Evolutionary conservation across 768 basidiomycete species (phyloP).

Genomic region (Auriscalpium orientale): DNA sequence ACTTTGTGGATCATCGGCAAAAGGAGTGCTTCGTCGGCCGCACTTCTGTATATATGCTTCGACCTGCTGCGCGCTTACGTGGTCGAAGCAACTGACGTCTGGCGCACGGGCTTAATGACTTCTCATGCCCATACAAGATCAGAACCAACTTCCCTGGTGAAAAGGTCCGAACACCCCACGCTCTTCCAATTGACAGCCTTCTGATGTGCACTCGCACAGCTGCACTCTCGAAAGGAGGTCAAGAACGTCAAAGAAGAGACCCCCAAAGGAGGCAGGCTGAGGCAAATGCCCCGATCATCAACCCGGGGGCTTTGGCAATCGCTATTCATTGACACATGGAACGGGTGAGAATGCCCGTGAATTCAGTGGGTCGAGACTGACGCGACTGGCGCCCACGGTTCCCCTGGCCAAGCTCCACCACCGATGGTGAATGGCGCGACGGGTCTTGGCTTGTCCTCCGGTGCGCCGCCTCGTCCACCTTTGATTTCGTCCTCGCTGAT

Average conservation of each 20-base stretch:
- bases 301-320: constrained; percentile 58
- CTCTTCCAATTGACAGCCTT: not conserved
- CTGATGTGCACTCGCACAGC: constrained; percentile 30
- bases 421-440: constrained; percentile 47
- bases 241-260: constrained; percentile 80
- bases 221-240: constrained; percentile 84
- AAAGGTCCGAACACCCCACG: constrained; percentile 37
- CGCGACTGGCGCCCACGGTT: constrained; percentile 31
- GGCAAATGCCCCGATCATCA: constrained; percentile 81
- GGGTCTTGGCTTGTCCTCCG: constrained; percentile 45
- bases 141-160: constrained; percentile 75
- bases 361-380: not conserved
- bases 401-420: constrained; percentile 56
- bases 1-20: constrained; percentile 99
- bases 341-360: constrained; percentile 33
- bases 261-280: constrained; percentile 86
- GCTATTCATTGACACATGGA: constrained; percentile 68
- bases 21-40: constrained; percentile 97
- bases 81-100: constrained; percentile 82
- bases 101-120: constrained; percentile 95
- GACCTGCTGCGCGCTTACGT: constrained; percentile 90
- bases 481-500: not conserved
- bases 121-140: constrained; percentile 97
- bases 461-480: constrained; percentile 33
- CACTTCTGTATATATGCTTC: constrained; percentile 85